Base-by-base conservation (phyloP, 805 yeast species). In the Ogataea degrootiae region DNA sequence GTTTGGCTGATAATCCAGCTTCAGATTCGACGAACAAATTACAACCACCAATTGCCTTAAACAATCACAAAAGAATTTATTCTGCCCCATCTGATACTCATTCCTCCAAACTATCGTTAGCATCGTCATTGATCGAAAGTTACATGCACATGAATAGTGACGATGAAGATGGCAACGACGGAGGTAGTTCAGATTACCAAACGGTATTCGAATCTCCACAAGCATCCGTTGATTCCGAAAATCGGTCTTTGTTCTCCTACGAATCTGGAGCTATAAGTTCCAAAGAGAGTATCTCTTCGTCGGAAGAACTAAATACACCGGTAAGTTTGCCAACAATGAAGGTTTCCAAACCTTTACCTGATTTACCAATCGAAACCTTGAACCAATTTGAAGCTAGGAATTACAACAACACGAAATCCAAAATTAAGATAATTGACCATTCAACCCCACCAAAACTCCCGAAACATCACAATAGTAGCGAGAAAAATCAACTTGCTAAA, bases 301-400 rank as follows among this genome's bases (percentile, higher is more conserved):
- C 43, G 5, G 21, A 38, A 9, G 37, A 35, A 5, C 34, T 40
- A 9, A 34, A 26, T 11, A 8, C 35, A 9, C 43, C 42, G 2
- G 19, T 44, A 15, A 38, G 36, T 16, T 43, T 47, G 14, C 46
- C 53, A 5, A 45, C 49, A 4, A 12, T 22, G 14, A 33, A 15
- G 7, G 39, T 43, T 16, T 44, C 45, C 23, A 56, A 47, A 19
- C 52, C 56, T n/a, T 45, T 56, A 9, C 62, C 63, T 14, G 43
- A 53, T 14, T 41, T 57, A 17, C 65, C 67, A 2, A 56, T 58
- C 5, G 60, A 57, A 43, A 33, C 44, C 1, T 35, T 60, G 8
- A 50, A 53, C 23, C 67, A 64, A 40, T 45, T 50, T 19, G 49
- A 51, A 22, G 44, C 55, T 19, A 49, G 65, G 41, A 56, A 57